Conservation (phyloP, 176 grass and related monocot genomes). For the Rhynchospora pubera region DNA sequence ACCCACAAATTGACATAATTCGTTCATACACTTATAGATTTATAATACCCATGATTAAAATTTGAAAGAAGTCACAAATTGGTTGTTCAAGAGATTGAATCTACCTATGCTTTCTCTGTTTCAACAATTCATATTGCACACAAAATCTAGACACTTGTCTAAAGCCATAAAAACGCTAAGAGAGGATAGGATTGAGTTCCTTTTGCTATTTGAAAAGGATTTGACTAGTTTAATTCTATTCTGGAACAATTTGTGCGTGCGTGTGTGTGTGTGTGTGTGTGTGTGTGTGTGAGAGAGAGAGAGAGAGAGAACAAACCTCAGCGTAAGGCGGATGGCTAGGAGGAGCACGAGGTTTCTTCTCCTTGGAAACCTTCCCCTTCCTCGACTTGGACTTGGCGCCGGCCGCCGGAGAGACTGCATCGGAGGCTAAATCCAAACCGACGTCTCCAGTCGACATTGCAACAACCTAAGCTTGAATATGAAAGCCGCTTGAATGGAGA, state of each 20-base stretch:
- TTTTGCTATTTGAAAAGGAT: background rate
- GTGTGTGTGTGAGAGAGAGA: background rate
- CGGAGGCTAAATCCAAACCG: background rate
- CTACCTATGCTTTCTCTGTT: background rate
- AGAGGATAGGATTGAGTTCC: background rate
- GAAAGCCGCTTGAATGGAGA: background rate
- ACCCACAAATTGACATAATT: background rate
- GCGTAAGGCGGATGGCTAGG: slow-evolving; percentile 55
- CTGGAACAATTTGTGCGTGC: no score
- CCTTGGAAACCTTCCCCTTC: slow-evolving; percentile 56
- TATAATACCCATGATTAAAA: background rate
- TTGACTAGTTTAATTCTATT: background rate
- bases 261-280: no score
- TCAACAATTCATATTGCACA: background rate
- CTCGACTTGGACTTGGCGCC: slow-evolving; percentile 23
- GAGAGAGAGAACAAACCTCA: slow-evolving; percentile 42
- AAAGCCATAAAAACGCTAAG: background rate
- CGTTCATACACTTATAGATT: background rate
- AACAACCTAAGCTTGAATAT: background rate
- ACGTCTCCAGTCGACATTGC: background rate
- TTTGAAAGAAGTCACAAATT: background rate
- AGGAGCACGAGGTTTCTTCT: slow-evolving; percentile 29
- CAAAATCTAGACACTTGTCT: background rate
- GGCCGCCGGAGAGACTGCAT: background rate
- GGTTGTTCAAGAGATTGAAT: background rate